Base-by-base conservation (phyloP, 2,329 filamentous ascomycete genomes). In the Penicillium nordicum region DNA sequence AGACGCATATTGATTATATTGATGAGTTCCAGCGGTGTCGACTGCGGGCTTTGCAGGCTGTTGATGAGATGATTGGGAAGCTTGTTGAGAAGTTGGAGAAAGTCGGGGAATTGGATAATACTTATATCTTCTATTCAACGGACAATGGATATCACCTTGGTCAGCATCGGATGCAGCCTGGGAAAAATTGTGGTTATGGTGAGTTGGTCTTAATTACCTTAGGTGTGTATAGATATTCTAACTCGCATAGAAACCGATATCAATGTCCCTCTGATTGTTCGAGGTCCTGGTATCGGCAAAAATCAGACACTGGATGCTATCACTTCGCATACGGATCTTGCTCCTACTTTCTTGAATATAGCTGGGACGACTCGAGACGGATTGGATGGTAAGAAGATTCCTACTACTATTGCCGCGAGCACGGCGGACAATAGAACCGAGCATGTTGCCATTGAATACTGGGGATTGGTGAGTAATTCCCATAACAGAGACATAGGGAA, bases 281-380 rank as follows among this genome's bases (percentile, higher is more conserved):
- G 84, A 18, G 84, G 84, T 0, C 84, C 84, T 1, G 80, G 82
- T 1, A 72, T 87, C 1, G 70, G 77, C 0, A 57, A 67, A 11
- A 77, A 77, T 10, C 61, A 74, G 7, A 74, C 70, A 0, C 67
- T 74, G 0, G 69, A 80, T n/a, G 67, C 78, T 14, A 79, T 84
- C 2, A 86, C 82, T 0, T 81, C 82, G 1, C 85, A 88, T 58
- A 86, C 84, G 0, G 85, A 88, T 60, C 72, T 88, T 1, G 83
- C 83, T 1, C 84, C 85, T 0, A 88, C 85, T 0, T 72, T 87
- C n/a, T 70, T 87, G 27, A 70, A 74, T 5, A 65, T 72, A 11
- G 69, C 72, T 11, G 70, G 70, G 2, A 65, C 74, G 0, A 63
- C 74, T 4, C 71, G 77, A 5, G 65, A 72, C 0, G 80, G 82